Conservation (phyloP, 2,329 filamentous ascomycete species). For the Monosporascus sp. region DNA sequence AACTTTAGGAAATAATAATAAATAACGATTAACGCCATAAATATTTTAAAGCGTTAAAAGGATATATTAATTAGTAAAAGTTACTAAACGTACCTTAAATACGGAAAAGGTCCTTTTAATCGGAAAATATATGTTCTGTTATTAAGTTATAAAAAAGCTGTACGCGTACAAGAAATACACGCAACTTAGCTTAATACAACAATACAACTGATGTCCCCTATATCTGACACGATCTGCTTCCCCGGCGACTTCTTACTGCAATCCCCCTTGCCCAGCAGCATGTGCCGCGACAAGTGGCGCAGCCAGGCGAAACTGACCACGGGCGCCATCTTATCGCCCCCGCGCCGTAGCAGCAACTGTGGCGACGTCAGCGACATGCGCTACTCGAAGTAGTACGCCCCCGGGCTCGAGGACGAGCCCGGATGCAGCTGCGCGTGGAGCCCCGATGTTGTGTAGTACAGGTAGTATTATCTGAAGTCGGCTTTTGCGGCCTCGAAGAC, state of each 20-base stretch:
- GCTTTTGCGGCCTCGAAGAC: not conserved
- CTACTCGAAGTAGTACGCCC: not conserved
- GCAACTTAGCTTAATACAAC: too few species aligned
- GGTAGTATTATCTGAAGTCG: not conserved
- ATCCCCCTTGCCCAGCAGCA: conserved; percentile 1
- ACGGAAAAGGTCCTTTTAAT: too few species aligned
- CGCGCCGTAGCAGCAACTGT: not conserved
- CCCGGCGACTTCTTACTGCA: not conserved
- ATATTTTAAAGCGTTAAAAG: too few species aligned
- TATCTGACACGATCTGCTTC: not conserved
- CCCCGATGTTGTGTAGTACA: not conserved
- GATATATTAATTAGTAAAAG: too few species aligned
- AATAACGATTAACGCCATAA: too few species aligned
- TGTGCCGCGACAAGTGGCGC: not conserved
- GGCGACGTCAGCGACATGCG: not conserved
- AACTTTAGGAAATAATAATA: too few species aligned
- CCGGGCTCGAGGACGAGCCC: not conserved
- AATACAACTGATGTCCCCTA: too few species aligned
- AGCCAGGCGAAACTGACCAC: not conserved
- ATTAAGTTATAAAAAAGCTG: too few species aligned
- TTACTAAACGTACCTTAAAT: too few species aligned
- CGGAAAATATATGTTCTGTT: too few species aligned
- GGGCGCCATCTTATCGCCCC: not conserved
- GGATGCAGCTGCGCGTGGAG: not conserved
- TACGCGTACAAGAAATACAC: too few species aligned